A percentile compares a stretch with the other conserved stretches of the same genome.
These are phyloP conservation scores for Dicorynia guianensis DNA, from an alignment of 306 rosid genomes.

Conservation along the genomic window DNA sequence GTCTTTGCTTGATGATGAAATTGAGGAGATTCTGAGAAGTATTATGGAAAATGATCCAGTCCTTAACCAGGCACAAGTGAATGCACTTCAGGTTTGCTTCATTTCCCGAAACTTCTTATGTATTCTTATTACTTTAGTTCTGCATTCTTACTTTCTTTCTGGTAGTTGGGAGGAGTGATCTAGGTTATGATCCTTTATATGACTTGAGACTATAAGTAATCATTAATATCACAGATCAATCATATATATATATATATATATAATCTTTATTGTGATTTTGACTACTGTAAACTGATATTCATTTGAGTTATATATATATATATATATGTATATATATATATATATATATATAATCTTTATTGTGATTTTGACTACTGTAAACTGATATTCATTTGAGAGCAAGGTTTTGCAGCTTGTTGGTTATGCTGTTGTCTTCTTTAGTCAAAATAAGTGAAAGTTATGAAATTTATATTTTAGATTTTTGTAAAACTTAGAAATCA, in stretches of 20 bases:
- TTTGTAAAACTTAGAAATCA: background rate
- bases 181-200: background rate
- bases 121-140: conserved; percentile 1
- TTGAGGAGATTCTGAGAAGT: conserved; percentile 54
- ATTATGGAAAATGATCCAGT: conserved; percentile 53
- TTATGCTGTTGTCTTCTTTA: background rate
- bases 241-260: no score
- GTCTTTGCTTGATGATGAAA: conserved; percentile 52
- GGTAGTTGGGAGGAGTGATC: background rate
- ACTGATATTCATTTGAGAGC: background rate
- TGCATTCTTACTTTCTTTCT: conserved; percentile 8
- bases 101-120: background rate
- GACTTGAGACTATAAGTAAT: background rate
- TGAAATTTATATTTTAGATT: background rate
- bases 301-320: no score
- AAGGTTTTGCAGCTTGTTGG: conserved; percentile 8
- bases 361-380: background rate
- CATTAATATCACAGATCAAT: background rate
- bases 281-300: background rate
- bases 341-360: background rate
- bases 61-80: conserved; percentile 43
- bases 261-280: conserved; percentile 6
- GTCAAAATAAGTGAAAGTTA: background rate
- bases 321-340: no score
- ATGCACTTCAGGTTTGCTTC: conserved; percentile 65